A percentile compares a stretch with the other conserved stretches of the same genome.
Evolutionary conservation across 139 green algal species (phyloP).

Genomic region (Coelastrella sp.): DNA sequence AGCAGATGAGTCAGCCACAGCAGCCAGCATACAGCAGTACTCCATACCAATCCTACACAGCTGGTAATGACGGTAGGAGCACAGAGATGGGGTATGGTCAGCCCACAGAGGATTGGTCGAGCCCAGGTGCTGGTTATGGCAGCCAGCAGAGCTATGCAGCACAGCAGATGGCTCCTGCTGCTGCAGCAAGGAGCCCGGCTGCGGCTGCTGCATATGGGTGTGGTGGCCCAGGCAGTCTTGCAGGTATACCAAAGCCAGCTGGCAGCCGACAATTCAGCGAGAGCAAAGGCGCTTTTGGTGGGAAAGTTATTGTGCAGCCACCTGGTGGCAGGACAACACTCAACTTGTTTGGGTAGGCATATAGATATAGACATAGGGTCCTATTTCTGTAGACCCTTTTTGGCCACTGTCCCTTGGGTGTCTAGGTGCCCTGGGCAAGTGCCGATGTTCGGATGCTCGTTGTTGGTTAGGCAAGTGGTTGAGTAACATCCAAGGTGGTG

Average conservation of each 20-base stretch:
- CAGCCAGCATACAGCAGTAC: background rate
- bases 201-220: background rate
- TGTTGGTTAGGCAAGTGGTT: no score
- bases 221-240: background rate
- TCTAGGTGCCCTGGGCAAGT: no score
- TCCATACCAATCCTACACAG: background rate
- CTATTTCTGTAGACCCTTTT: no score
- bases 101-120: no score
- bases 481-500: no score
- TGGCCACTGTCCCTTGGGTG: no score
- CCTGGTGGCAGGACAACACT: background rate
- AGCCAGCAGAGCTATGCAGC: background rate
- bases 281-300: conserved; percentile 31
- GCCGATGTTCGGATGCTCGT: no score
- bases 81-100: no score
- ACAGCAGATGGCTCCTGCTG: background rate
- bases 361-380: no score
- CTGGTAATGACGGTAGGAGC: no score
- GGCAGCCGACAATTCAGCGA: background rate
- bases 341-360: background rate
- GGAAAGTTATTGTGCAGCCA: conserved; percentile 26
- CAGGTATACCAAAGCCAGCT: background rate
- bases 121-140: no score
- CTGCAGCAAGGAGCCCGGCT: background rate
- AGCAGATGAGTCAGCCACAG: background rate